These are phyloP conservation scores for Ophiobolus disseminans DNA, from an alignment of 2,329 filamentous ascomycete genomes.

Conservation along the genomic window DNA sequence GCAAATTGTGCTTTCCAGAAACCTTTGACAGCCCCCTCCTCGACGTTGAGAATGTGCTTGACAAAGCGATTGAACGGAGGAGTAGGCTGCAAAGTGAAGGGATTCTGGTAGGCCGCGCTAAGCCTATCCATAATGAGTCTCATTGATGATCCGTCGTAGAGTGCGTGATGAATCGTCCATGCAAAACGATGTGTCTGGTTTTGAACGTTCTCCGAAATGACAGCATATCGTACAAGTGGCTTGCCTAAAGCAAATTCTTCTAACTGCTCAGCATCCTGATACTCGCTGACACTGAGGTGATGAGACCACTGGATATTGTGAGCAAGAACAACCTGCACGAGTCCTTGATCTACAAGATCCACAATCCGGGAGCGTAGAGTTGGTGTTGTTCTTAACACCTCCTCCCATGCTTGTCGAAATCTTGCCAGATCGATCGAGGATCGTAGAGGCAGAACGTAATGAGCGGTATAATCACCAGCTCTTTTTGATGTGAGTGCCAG, in stretches of 20 bases:
- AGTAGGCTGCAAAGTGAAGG: neutral
- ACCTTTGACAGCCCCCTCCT: too few relatives aligned
- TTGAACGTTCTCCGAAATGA: constrained; percentile 4
- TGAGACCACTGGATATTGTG: too few relatives aligned
- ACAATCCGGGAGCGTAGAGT: constrained; percentile 52
- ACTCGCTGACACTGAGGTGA: too few relatives aligned
- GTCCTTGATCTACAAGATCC: neutral
- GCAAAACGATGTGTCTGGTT: too few relatives aligned
- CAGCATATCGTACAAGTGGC: constrained; percentile 4
- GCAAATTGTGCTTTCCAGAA: too few relatives aligned
- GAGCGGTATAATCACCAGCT: constrained; percentile 59
- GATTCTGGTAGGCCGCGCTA: neutral
- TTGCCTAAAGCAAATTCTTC: constrained; percentile 2
- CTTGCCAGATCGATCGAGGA: constrained; percentile 23
- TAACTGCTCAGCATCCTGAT: too few relatives aligned
- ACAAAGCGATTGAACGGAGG: neutral
- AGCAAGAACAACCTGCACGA: constrained; percentile 14
- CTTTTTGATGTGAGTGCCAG: constrained; percentile 62
- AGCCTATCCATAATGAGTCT: constrained; percentile 15
- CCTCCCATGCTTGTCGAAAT: constrained; percentile 46
- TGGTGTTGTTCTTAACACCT: constrained; percentile 48
- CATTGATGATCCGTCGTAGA: constrained; percentile 25
- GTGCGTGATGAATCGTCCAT: constrained; percentile 40
- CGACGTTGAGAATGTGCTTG: neutral
- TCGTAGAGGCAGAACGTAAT: neutral